Evolutionary conservation across 208 protist species (phyloP), one percentile per base, ranked within the genome.

Genomic region (Leishmania aethiopica): DNA sequence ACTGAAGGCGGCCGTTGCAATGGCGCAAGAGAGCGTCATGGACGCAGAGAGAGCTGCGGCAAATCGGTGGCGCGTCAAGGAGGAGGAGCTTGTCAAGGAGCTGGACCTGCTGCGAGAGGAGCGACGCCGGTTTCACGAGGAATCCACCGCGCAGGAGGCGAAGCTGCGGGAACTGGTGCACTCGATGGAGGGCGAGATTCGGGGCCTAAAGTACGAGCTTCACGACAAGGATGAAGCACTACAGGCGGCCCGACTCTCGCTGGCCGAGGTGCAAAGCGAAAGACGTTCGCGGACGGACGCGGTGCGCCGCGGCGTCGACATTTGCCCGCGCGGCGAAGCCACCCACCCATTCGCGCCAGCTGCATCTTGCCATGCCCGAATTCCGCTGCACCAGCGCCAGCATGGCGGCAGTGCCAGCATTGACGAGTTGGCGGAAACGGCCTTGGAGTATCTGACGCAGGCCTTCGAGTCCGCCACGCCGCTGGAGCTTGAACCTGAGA

Each of bases 71-170:
- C 80, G 77, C 4, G 82, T 78, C 13, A 91, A 94, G 73, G 91
- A 94, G 75, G 90, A 90, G 49, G 91, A 94, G 64, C 84, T 94
- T 8, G 86, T 92, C 32, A 57, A 79, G 19, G 90, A 96, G 79
- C 70, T 96, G 32, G 89, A 93, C 64, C 84, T 88, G 0, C 72
- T 96, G 57, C 89, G 93, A 0, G 89, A 90, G 64, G 90, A 96
- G 79, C 84, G 90, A 3, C 82, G 84, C 0, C 77, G 76, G 35
- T 10, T 91, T 13, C 69, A 76, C 28, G 77, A 80, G 17, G 89
- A 93, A 28, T 37, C 83, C 22, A 59, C 62, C 19, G 47, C n/a
- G 0, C 78, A 84, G 40, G 87, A 92, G 22, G n/a, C 75, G 22
- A 90, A 89, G 57, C 81, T 89, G 35, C 85, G 82, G 51, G 75